Percentiles rank a stretch among this genome's conserved stretches.
These are phyloP conservation scores for Aspergillus carlsbadensis DNA, from an alignment of 495 filamentous ascomycete species.

Conservation along the genomic window DNA sequence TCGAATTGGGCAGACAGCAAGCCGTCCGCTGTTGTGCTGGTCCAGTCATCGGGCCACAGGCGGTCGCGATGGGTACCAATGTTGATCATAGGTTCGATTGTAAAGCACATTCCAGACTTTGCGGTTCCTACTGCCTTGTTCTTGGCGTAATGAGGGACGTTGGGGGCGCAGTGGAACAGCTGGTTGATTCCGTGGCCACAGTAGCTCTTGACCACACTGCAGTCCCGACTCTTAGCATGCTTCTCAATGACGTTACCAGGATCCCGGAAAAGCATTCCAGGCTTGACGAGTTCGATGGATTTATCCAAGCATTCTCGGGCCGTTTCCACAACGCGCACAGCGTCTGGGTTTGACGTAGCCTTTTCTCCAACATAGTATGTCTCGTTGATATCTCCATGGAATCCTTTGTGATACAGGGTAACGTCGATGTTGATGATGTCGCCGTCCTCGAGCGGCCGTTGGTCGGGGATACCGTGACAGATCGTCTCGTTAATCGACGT, in stretches of 20 bases:
- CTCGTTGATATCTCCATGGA: conserved; percentile 87
- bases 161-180: conserved; percentile 81
- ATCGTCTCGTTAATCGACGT: conserved; percentile 96
- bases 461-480: conserved; percentile 88
- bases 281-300: conserved; percentile 82
- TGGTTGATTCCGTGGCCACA: conserved; percentile 87
- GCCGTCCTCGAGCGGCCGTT: conserved; percentile 73
- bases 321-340: conserved; percentile 82
- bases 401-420: conserved; percentile 81
- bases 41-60: conserved; percentile 93
- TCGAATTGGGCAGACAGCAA: conserved; percentile 87
- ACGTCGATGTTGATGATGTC: conserved; percentile 92
- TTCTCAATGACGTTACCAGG: conserved; percentile 84
- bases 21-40: conserved; percentile 78
- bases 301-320: conserved; percentile 78
- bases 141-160: conserved; percentile 84
- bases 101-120: conserved; percentile 89
- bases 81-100: conserved; percentile 91
- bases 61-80: conserved; percentile 76
- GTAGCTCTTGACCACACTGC: conserved; percentile 86
- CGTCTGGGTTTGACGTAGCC: conserved; percentile 69
- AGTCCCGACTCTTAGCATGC: conserved; percentile 72
- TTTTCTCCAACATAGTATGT: conserved; percentile 87
- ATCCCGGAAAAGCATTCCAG: conserved; percentile 80
- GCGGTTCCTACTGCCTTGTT: conserved; percentile 88